phyloP scores from a whole-genome alignment of 176 grass and related monocot genomes.

The Metroxylon sagu region DNA sequence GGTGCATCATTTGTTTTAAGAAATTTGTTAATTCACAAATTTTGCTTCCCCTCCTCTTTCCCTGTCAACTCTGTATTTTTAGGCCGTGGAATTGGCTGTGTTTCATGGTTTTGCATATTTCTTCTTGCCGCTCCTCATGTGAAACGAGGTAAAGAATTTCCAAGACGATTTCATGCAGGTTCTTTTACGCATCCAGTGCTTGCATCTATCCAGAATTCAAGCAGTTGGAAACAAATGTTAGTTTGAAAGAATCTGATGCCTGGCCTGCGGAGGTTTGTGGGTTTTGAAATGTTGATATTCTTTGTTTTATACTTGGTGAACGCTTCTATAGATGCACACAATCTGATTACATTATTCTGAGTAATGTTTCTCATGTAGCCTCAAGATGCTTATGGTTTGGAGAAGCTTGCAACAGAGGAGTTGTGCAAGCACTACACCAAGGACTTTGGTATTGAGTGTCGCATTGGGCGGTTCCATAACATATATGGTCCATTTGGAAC shows the following conservation, averaged over 20 bases:
- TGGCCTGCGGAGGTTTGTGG: constrained; percentile 63
- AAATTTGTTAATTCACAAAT: too few relatives aligned
- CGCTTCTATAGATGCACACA: too few relatives aligned
- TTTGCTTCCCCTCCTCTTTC: too few relatives aligned
- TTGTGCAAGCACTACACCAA: constrained; percentile 5
- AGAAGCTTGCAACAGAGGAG: constrained; percentile 92
- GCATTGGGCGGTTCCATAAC: constrained; percentile 85
- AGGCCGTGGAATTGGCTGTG: background rate
- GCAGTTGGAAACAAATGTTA: constrained; percentile 61
- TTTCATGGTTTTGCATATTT: background rate
- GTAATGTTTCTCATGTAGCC: constrained; percentile 31
- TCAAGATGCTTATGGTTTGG: constrained; percentile 97
- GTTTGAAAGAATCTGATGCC: constrained; percentile 64
- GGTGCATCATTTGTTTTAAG: too few relatives aligned
- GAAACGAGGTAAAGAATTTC: background rate
- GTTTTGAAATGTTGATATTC: constrained; percentile 15
- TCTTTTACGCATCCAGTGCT: constrained; percentile 66
- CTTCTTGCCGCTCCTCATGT: too few relatives aligned
- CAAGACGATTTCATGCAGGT: constrained; percentile 14
- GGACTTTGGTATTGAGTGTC: constrained; percentile 69
- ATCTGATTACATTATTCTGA: too few relatives aligned
- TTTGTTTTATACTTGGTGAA: background rate
- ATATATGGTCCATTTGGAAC: constrained; percentile 95
- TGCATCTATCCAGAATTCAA: constrained; percentile 73
- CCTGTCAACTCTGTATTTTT: too few relatives aligned